Base-by-base conservation (phyloP, 495 filamentous ascomycete species). In the Acidomyces sp. region DNA sequence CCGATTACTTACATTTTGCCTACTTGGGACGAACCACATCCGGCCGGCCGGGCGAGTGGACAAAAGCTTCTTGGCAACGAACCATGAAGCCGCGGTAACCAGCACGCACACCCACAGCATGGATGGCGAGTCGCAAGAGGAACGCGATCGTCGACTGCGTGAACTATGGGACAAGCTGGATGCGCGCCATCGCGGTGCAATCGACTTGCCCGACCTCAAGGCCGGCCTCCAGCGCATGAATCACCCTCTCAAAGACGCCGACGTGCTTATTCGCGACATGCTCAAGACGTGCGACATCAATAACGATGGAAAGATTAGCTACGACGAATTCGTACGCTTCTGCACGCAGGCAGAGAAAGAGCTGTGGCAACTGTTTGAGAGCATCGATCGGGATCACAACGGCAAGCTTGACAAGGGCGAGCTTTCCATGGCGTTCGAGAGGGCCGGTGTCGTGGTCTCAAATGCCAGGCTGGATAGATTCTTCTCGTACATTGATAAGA, bases 221-320 rank as follows among this genome's bases (percentile, higher is more conserved):
- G 81, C 75, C 58, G 90, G 92, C 11, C 60, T 97, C 45, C 77
- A 65, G 58, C 80, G 77, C 58, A 85, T 96, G 44, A 85, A 97
- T 59, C 90, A 97, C 60, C 90, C 90, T 43, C 67, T 97, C 48
- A 92, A 95, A 67, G 85, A 93, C 67, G 90, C 90, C 52, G 83
- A 90, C 59, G 62, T 71, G n/a, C 74, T 96, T 65, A 70, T 97
- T 39, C 69, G 70, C 49, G 76, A 76, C 47, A 80, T 97, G 34
- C 65, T 94, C 39, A 68, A 72, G 41, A 67, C 76, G 18, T 82
- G 95, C 27, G 92, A 97, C 54, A 81, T 77, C 37, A 82, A 80
- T 57, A 74, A 77, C 16, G 87, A 97, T 57, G 85, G 87, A 28
- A 73, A 74, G 51, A 95, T 97, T 49, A 79, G 90, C 56, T 94